Evolutionary conservation across 208 protist species (phyloP).

Genomic region (Leptomonas seymouri): DNA sequence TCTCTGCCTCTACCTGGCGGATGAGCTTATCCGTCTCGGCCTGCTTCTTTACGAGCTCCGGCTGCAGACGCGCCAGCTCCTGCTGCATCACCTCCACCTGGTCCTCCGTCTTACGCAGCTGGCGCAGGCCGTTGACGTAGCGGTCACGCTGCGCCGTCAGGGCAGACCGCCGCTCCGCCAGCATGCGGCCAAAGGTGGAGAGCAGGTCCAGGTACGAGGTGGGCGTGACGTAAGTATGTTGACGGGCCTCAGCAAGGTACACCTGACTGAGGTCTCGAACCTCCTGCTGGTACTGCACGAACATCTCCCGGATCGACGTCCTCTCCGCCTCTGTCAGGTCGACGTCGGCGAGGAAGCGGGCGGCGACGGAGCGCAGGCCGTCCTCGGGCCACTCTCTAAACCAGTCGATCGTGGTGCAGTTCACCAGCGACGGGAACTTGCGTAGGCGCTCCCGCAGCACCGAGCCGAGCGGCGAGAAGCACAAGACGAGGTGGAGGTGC

Average conservation of each 20-base stretch:
- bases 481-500: constrained; percentile 97
- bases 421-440: constrained; percentile 98
- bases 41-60: constrained; percentile 92
- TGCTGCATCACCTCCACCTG: constrained; percentile 96
- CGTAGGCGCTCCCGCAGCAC: constrained; percentile 94
- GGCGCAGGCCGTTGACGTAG: constrained; percentile 89
- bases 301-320: constrained; percentile 82
- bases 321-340: constrained; percentile 79
- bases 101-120: constrained; percentile 92
- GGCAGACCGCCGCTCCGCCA: constrained; percentile 85
- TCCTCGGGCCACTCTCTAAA: constrained; percentile 97
- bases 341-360: constrained; percentile 84
- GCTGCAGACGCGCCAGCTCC: constrained; percentile 90
- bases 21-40: constrained; percentile 90
- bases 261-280: constrained; percentile 75
- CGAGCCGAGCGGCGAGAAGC: constrained; percentile 97
- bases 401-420: constrained; percentile 99
- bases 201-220: constrained; percentile 97
- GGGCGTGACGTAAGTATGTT: constrained; percentile 95
- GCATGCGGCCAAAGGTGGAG: constrained; percentile 89
- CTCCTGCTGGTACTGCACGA: constrained; percentile 92
- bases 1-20: constrained; percentile 85
- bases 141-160: constrained; percentile 86
- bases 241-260: constrained; percentile 90
- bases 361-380: constrained; percentile 92